Evolutionary conservation across 2,329 filamentous ascomycete species (phyloP).

Genomic region (Claviceps pusilla): DNA sequence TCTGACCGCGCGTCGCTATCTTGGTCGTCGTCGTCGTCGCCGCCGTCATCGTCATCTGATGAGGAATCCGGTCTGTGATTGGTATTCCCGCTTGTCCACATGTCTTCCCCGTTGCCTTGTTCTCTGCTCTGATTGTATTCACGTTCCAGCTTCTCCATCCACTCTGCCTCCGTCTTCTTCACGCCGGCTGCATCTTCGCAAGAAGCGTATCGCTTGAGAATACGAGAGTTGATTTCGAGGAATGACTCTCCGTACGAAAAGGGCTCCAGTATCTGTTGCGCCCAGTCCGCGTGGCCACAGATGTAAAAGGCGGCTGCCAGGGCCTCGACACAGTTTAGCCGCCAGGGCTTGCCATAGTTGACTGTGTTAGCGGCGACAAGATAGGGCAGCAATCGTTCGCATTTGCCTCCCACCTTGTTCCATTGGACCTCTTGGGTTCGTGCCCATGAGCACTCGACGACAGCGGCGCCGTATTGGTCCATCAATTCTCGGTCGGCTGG

Average conservation of each 20-base stretch:
- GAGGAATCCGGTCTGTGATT: conserved; percentile 48
- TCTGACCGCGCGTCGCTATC: conserved; percentile 22
- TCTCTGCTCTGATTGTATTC: conserved; percentile 74
- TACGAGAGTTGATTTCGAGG: conserved; percentile 71
- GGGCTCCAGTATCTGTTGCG: conserved; percentile 62
- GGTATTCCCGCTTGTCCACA: conserved; percentile 83
- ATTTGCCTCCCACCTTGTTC: conserved; percentile 80
- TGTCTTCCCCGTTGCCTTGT: conserved; percentile 55
- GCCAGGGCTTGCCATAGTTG: conserved; percentile 93
- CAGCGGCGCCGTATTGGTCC: conserved; percentile 80
- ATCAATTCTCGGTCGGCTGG: conserved; percentile 69
- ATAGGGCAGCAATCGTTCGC: conserved; percentile 81
- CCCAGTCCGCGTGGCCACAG: conserved; percentile 84
- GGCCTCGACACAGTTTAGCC: conserved; percentile 90
- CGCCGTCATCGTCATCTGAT: conserved; percentile 43
- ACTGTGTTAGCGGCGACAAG: conserved; percentile 92
- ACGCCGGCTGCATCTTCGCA: conserved; percentile 69
- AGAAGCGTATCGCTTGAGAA: conserved; percentile 72
- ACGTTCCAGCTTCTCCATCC: conserved; percentile 77
- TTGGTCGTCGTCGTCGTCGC: conserved; percentile 30
- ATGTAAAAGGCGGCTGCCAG: conserved; percentile 86
- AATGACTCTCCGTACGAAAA: conserved; percentile 86
- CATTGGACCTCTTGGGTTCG: conserved; percentile 83
- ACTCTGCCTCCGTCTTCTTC: conserved; percentile 71
- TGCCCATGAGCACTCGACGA: conserved; percentile 96